Conservation (phyloP, 371 early-diverging fungal species). For the Mucor sp. region DNA sequence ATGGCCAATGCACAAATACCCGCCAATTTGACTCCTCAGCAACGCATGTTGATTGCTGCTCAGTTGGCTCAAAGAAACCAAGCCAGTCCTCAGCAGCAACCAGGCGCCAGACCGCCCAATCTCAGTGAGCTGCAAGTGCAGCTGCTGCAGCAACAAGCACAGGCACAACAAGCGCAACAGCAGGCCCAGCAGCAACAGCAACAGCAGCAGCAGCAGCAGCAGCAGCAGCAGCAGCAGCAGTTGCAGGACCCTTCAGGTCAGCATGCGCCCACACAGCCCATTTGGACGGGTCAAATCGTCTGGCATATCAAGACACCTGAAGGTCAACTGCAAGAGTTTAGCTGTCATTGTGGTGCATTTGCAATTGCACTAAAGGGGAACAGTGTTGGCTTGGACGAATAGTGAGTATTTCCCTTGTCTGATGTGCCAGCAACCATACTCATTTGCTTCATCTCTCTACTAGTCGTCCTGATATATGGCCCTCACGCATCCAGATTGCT, state of each 20-base stretch:
- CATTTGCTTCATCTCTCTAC: not conserved
- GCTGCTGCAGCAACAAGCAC: constrained; percentile 17
- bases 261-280: constrained; percentile 40
- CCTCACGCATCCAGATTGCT: constrained; percentile 51
- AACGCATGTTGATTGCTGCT: constrained; percentile 25
- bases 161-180: constrained; percentile 27
- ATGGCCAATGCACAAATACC: constrained; percentile 22
- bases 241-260: constrained; percentile 22
- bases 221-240: not conserved
- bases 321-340: constrained; percentile 45
- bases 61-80: constrained; percentile 28
- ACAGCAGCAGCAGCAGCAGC: constrained; percentile 1
- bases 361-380: constrained; percentile 43
- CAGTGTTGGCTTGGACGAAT: constrained; percentile 48
- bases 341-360: constrained; percentile 53
- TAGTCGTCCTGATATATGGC: constrained; percentile 54
- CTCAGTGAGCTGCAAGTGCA: constrained; percentile 24
- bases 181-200: constrained; percentile 19
- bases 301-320: constrained; percentile 54
- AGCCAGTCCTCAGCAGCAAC: constrained; percentile 13
- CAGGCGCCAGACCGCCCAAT: constrained; percentile 8
- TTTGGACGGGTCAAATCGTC: constrained; percentile 62
- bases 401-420: constrained; percentile 39
- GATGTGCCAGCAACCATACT: not conserved
- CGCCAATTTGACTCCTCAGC: constrained; percentile 27